Evolutionary conservation across 306 rosid species (phyloP).

Genomic region (Canavalia ensiformis): DNA sequence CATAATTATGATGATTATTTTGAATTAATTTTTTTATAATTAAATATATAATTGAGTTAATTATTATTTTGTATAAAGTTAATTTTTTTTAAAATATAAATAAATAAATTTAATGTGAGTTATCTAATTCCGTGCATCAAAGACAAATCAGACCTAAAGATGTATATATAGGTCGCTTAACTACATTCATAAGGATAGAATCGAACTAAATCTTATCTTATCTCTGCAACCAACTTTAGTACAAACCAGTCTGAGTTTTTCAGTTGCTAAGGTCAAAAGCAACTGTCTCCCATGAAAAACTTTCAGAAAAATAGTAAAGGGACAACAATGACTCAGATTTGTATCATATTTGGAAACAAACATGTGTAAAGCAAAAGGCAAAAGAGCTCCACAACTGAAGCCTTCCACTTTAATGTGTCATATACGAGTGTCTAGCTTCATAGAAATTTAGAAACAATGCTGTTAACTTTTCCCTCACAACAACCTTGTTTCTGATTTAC

Average conservation of each 20-base stretch:
- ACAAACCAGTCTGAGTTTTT: background rate
- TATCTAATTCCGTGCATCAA: too few relatives aligned
- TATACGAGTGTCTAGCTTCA: background rate
- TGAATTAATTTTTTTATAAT: too few relatives aligned
- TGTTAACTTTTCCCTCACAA: background rate
- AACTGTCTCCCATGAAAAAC: background rate
- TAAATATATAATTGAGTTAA: too few relatives aligned
- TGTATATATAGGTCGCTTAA: background rate
- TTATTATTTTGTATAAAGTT: too few relatives aligned
- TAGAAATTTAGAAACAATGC: conserved; percentile 1
- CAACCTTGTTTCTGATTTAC: background rate
- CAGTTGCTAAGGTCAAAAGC: conserved; percentile 33
- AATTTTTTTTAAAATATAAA: too few relatives aligned
- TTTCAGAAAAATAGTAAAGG: conserved; percentile 26
- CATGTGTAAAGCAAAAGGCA: conserved; percentile 43
- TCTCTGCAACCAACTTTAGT: background rate
- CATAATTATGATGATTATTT: too few relatives aligned
- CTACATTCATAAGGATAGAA: background rate
- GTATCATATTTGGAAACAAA: conserved; percentile 42
- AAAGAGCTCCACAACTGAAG: conserved; percentile 26
- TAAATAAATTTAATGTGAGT: too few relatives aligned
- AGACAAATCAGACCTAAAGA: background rate
- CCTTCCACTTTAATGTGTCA: conserved; percentile 20
- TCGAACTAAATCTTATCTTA: conserved; percentile 30
- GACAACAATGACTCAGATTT: conserved; percentile 39